A percentile compares a stretch with the other conserved stretches of the same genome.
Evolutionary conservation across 2,329 filamentous ascomycete genomes (phyloP).

Genomic region (Penicillium nordicum): DNA sequence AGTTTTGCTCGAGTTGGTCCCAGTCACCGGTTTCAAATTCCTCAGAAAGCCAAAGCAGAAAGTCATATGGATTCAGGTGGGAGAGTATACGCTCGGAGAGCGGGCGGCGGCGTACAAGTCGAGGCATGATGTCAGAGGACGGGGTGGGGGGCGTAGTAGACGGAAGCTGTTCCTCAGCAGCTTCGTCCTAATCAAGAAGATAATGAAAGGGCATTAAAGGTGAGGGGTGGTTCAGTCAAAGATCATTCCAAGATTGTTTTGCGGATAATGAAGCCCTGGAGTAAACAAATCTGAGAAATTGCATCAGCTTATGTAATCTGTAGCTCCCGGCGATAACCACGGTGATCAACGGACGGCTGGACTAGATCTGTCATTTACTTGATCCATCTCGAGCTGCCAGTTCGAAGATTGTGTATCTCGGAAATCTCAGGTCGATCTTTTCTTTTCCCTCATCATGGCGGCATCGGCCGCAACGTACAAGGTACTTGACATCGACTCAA

Average conservation of each 20-base stretch:
- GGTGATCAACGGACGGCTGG: slow-evolving; percentile 14
- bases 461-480: slow-evolving; percentile 57
- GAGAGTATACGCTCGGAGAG: slow-evolving; percentile 75
- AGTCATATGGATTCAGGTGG: slow-evolving; percentile 82
- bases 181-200: slow-evolving; percentile 9
- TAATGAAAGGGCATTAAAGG: slow-evolving; percentile 11
- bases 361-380: slow-evolving; percentile 4
- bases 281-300: slow-evolving; percentile 11
- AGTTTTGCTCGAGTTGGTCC: slow-evolving; percentile 71
- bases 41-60: slow-evolving; percentile 85
- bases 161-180: slow-evolving; percentile 19
- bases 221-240: neutral
- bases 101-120: slow-evolving; percentile 76
- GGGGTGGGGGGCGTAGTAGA: neutral
- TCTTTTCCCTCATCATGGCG: slow-evolving; percentile 50
- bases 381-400: neutral
- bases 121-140: slow-evolving; percentile 60
- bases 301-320: slow-evolving; percentile 22
- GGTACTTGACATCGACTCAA: slow-evolving; percentile 29
- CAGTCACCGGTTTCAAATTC: slow-evolving; percentile 89
- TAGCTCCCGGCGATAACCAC: slow-evolving; percentile 22
- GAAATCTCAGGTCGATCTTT: neutral
- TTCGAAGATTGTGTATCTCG: neutral
- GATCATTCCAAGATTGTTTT: neutral
- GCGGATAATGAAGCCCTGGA: slow-evolving; percentile 1